Evolutionary conservation across 2,329 filamentous ascomycete genomes (phyloP).

Genomic region (Pestalotiopsis sp.): DNA sequence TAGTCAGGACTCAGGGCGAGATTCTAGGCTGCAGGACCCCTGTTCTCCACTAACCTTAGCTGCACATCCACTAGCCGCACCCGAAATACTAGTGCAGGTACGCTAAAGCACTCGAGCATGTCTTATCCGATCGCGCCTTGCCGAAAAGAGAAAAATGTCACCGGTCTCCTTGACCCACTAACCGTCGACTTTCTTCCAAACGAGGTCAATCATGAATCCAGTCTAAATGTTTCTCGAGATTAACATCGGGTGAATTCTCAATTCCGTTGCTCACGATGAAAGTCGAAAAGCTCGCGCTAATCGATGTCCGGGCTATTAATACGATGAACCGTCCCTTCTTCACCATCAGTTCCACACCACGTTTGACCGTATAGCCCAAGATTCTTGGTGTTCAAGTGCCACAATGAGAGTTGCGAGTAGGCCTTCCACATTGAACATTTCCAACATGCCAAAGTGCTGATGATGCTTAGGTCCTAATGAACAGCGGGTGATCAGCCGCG

Average conservation of each 20-base stretch:
- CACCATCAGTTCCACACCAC: not conserved
- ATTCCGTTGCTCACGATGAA: no score
- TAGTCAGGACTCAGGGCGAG: no score
- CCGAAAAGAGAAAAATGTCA: not conserved
- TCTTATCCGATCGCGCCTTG: not conserved
- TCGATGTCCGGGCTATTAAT: no score
- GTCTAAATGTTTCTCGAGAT: no score
- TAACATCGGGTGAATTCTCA: no score
- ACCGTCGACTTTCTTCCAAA: not conserved
- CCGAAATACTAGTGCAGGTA: not conserved
- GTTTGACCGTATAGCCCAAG: no score
- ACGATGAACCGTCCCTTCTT: not conserved
- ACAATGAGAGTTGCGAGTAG: conserved; percentile 5
- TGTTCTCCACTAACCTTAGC: no score
- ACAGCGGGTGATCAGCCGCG: conserved; percentile 3
- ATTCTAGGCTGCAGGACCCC: no score
- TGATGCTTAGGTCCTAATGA: conserved; percentile 1
- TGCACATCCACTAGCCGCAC: not conserved
- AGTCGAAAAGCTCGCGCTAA: no score
- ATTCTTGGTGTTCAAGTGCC: not conserved
- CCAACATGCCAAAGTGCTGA: not conserved
- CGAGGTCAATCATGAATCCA: not conserved
- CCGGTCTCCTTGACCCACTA: not conserved
- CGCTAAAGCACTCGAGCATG: not conserved
- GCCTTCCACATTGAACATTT: not conserved